Percentiles rank a stretch among this genome's conserved stretches.
Conservation (phyloP, 495 filamentous ascomycete genomes). For the Peziza echinospora region DNA sequence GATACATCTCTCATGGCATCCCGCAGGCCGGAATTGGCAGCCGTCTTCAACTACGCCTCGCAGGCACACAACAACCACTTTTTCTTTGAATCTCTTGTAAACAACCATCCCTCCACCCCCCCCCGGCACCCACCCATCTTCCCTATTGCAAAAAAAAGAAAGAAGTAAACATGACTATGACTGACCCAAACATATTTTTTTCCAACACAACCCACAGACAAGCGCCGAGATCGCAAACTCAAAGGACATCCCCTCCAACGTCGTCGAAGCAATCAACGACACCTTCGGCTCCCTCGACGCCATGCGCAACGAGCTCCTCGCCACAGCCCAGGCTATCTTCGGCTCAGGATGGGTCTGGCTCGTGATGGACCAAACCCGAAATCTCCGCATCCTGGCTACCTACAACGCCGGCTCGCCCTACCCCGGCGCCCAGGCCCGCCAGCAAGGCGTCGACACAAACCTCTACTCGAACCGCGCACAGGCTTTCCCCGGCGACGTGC, state of each 20-base stretch:
- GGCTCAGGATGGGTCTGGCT: slow-evolving; percentile 95
- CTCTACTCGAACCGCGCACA: slow-evolving; percentile 1
- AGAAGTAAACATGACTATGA: not conserved
- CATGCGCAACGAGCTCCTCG: slow-evolving; percentile 53
- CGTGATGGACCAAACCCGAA: slow-evolving; percentile 28
- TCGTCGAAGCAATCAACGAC: slow-evolving; percentile 6
- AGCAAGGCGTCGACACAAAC: slow-evolving; percentile 60
- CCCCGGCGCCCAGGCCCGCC: slow-evolving; percentile 60
- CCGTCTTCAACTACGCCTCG: slow-evolving; percentile 81
- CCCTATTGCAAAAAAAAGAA: not conserved
- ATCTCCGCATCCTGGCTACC: slow-evolving; percentile 59
- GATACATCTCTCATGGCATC: slow-evolving; percentile 54
- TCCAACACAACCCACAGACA: no score
- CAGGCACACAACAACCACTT: slow-evolving; percentile 95
- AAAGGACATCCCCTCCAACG: no score
- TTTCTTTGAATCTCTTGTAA: slow-evolving; percentile 51
- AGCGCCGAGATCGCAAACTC: no score
- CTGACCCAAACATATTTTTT: slow-evolving; percentile 4
- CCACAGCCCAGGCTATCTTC: slow-evolving; percentile 78
- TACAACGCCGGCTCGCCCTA: slow-evolving; percentile 85
- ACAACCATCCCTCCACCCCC: not conserved
- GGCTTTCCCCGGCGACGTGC: not conserved
- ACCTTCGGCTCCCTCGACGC: slow-evolving; percentile 66
- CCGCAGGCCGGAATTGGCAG: slow-evolving; percentile 50
- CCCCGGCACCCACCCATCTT: no score